Evolutionary conservation across 2,329 filamentous ascomycete species (phyloP).

Genomic region (Bimuria novae-zelandiae): DNA sequence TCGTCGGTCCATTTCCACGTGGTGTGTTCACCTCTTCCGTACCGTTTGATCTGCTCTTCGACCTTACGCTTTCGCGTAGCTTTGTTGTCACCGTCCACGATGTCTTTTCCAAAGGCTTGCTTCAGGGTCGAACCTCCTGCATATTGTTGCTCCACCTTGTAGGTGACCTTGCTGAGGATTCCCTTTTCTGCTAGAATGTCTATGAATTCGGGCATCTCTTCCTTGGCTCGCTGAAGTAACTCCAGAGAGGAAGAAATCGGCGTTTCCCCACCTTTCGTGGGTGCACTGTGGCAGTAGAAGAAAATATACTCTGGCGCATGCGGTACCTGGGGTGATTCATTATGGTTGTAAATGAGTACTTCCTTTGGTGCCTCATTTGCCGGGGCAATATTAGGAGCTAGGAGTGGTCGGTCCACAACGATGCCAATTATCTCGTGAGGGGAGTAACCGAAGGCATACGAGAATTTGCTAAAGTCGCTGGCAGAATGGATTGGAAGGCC

Average conservation of each 20-base stretch:
- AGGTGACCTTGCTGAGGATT: constrained; percentile 42
- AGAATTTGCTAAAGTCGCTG: constrained; percentile 55
- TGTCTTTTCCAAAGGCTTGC: constrained; percentile 55
- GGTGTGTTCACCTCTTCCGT: constrained; percentile 52
- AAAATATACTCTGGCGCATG: constrained; percentile 59
- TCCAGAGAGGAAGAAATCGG: constrained; percentile 57
- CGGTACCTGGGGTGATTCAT: constrained; percentile 57
- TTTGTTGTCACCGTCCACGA: constrained; percentile 52
- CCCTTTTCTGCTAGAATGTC: constrained; percentile 51
- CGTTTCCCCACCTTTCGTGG: constrained; percentile 47
- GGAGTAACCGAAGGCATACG: constrained; percentile 54
- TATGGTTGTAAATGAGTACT: constrained; percentile 57
- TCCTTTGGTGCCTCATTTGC: constrained; percentile 57
- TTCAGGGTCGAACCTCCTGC: constrained; percentile 53
- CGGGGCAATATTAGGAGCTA: constrained; percentile 52
- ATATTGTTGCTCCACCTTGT: constrained; percentile 52
- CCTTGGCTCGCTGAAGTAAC: constrained; percentile 51
- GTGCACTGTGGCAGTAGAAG: constrained; percentile 52
- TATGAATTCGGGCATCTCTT: constrained; percentile 56
- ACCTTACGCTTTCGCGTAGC: constrained; percentile 50
- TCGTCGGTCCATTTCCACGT: constrained; percentile 57
- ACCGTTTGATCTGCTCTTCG: constrained; percentile 56
- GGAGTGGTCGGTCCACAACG: constrained; percentile 52
- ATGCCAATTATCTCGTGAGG: constrained; percentile 59
- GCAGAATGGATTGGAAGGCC: constrained; percentile 52